Base-by-base conservation (phyloP, 345 rosid genomes). In the Citrus hindsii region DNA sequence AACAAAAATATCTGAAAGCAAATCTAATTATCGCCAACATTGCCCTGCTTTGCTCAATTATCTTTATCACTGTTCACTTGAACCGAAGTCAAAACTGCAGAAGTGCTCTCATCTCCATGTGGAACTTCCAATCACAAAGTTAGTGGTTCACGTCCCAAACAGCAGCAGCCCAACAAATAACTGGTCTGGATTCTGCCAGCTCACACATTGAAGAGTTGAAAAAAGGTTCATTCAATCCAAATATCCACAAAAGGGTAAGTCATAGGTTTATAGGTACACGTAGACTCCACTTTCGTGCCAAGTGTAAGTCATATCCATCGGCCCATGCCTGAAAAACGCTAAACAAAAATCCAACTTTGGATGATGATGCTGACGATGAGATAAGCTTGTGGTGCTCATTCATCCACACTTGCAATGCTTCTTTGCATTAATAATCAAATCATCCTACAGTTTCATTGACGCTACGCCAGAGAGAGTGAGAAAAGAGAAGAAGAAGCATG, bases 311-410 rank as follows among this genome's bases (percentile, higher is more conserved):
- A 63, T 83, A 89, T 85, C 90, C 85, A 80, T 51, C 68, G 79
- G 77, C 86, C 88, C 93, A 83, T 89, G 22, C 86, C 46, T 32
- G 30, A 1, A 66, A 80, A 71, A 25, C 7, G 24, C 5, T 3
- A 13, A 59, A 21, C 6, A 71, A 38, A 9, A 24, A 7, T 75
- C 74, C 81, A 79, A 84, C 42, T 82, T 72, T 77, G 58, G 58
- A 53, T 53, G 83, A 78, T 30, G 76, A 24, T 6, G 66, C 24
- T 64, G 35, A 10, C 0, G 74, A 71, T 76, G 48, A 58, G 77
- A 62, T n/a, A 71, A 84, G 59, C 80, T 28, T 81, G 91, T 87
- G 91, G 92, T 79, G 82, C 82, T 83, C 48, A 66, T 78, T 85
- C 66, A 63, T 35, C 80, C 78, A 84, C 69, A 40, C 46, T 69